Evolutionary conservation across 352 stramenopile species (phyloP).

Genomic region (Globisporangium cylindrosporum): DNA sequence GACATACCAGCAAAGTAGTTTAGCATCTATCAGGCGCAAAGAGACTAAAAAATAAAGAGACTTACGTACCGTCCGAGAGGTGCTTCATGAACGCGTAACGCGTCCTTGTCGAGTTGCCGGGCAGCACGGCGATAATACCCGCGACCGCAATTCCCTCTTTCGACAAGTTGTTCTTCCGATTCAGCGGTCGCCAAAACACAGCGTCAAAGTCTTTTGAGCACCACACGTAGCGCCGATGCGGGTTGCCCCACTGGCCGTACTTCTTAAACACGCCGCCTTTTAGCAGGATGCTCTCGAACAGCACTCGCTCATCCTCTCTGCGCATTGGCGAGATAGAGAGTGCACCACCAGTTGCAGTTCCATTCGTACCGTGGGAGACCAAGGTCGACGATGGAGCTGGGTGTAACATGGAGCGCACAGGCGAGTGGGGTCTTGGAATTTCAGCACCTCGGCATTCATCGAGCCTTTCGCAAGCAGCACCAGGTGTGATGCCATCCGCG

Average conservation of each 20-base stretch:
- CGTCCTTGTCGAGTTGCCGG: constrained; percentile 55
- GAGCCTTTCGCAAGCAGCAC: neutral
- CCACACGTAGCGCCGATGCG: constrained; percentile 73
- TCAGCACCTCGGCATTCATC: neutral
- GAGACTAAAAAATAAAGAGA: neutral
- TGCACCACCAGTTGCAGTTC: neutral
- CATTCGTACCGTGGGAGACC: neutral
- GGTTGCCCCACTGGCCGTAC: constrained; percentile 71
- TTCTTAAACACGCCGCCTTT: constrained; percentile 77
- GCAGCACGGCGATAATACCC: constrained; percentile 48
- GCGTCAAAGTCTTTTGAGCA: constrained; percentile 62
- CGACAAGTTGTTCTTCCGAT: constrained; percentile 57
- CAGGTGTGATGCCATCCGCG: neutral
- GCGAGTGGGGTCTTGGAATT: neutral
- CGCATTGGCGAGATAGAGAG: neutral
- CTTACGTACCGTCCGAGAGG: constrained; percentile 48
- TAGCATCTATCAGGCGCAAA: neutral
- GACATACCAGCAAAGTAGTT: neutral
- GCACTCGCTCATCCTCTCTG: constrained; percentile 34
- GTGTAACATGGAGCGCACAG: neutral
- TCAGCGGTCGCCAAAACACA: constrained; percentile 65
- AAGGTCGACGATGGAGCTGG: neutral
- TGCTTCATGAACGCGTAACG: constrained; percentile 80
- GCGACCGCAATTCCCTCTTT: constrained; percentile 53
- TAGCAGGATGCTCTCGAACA: constrained; percentile 59